Base-by-base conservation (phyloP, 2,329 filamentous ascomycete genomes). In the Claviceps arundinis region DNA sequence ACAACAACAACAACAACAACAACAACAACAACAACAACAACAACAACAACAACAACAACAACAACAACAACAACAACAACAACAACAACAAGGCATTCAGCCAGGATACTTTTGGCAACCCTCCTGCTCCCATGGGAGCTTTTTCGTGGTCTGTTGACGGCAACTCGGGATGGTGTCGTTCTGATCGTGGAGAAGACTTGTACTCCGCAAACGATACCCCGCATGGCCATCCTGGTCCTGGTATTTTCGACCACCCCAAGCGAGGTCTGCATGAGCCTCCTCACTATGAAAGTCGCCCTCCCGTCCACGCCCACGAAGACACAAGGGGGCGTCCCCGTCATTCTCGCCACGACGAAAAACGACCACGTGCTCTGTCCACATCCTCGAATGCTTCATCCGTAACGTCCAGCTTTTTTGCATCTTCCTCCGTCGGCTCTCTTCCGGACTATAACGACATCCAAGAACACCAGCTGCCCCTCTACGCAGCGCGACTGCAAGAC, bases 391-490 rank as follows among this genome's bases (percentile, higher is more conserved):
- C 58, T 0, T 69, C 68, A 0, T 70, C 66, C 0, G 56, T 55
- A 0, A 66, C 65, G 0, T 68, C 67, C 1, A 64, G 64, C 7
- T 64, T 61, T 19, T 70, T 67, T 1, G 63, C 57, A 3, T 45
- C 43, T 6, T 70, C 66, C 5, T 70, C 66, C 2, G 63, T 80
- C 51, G 76, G 73, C 38, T 79, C 76, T 2, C 72, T 82, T 1
- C 75, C 77, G 0, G 70, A 75, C 50, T 74, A 74, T 58, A 73
- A 79, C 52, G 70, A 75, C 43, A 65, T 81, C 2, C 62, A 61
- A 13, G 71, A 73, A 50, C 59, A 65, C 17, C 76, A 80, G 60
- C 65, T 81, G 1, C 71, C 74, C 1, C 54, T 73, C 1, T 70
- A 73, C 14, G 69, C 69, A 46, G 60, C 67, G 13, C 68, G 69